Evolutionary conservation across 179 eudicot genomes (phyloP).

Genomic region (Patellifolia procumbens): DNA sequence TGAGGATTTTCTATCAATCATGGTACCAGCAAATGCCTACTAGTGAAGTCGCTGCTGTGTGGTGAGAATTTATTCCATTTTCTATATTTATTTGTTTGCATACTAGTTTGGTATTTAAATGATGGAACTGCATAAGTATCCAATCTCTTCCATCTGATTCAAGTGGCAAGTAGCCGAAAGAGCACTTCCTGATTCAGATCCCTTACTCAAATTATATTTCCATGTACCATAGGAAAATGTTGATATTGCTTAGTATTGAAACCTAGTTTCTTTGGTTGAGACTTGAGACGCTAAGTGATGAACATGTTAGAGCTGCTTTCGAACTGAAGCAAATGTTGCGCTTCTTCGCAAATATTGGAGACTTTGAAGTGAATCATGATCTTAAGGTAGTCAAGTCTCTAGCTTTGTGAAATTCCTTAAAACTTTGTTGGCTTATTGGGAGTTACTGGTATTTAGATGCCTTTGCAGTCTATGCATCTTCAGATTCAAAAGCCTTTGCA

Average conservation of each 20-base stretch:
- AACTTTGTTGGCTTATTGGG: no score
- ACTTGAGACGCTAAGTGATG: no score
- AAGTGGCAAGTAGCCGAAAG: background rate
- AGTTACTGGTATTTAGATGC: no score
- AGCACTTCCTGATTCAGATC: background rate
- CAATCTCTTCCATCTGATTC: background rate
- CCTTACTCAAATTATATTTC: background rate
- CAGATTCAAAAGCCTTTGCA: no score
- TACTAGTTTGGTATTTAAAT: background rate
- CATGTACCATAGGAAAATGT: background rate
- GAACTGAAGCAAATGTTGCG: background rate
- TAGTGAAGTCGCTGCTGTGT: constrained; percentile 81
- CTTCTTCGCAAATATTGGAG: background rate
- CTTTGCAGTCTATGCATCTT: no score
- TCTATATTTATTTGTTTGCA: no score
- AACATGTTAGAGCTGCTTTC: background rate
- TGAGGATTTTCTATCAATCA: constrained; percentile 82
- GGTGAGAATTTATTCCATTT: constrained; percentile 43
- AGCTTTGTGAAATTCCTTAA: no score
- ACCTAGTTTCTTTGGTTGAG: background rate
- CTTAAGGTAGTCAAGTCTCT: no score
- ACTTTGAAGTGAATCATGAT: background rate
- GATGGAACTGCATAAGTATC: background rate
- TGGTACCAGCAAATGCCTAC: constrained; percentile 60
- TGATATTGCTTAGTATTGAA: background rate